phyloP scores from a whole-genome alignment of 1,284 basidiomycete genomes.

The Porodaedalea pini region DNA sequence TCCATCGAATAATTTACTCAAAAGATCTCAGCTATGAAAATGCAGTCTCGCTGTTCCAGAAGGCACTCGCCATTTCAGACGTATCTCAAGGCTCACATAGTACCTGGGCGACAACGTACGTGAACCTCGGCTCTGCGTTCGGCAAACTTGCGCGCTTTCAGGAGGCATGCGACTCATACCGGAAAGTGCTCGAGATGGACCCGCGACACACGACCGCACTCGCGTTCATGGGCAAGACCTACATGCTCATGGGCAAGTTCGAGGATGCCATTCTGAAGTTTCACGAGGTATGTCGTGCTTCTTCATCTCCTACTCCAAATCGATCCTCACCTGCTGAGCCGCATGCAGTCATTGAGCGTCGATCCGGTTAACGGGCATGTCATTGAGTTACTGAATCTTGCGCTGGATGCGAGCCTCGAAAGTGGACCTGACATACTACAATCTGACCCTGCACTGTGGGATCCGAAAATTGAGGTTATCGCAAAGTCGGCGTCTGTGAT shows the following conservation, averaged over 20 bases:
- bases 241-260: constrained; percentile 68
- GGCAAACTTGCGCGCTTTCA: constrained; percentile 73
- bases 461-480: background rate
- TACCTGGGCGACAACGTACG: constrained; percentile 83
- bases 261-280: constrained; percentile 83
- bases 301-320: background rate
- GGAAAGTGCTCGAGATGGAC: constrained; percentile 76
- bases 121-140: constrained; percentile 87
- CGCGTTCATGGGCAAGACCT: constrained; percentile 80
- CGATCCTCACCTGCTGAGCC: background rate
- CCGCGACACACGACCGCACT: constrained; percentile 75
- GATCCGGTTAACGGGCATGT: constrained; percentile 85
- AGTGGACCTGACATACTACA: background rate
- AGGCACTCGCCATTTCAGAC: constrained; percentile 70
- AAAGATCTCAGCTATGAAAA: constrained; percentile 51
- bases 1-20: constrained; percentile 9
- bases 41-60: constrained; percentile 69
- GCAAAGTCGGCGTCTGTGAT: background rate
- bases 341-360: constrained; percentile 68
- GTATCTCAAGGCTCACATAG: constrained; percentile 81
- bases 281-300: constrained; percentile 63
- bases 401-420: constrained; percentile 50
- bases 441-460: background rate
- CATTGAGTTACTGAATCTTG: constrained; percentile 81
- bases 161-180: constrained; percentile 70